Base-by-base conservation (phyloP, 2,329 filamentous ascomycete species). In the Macrophomina tecta region DNA sequence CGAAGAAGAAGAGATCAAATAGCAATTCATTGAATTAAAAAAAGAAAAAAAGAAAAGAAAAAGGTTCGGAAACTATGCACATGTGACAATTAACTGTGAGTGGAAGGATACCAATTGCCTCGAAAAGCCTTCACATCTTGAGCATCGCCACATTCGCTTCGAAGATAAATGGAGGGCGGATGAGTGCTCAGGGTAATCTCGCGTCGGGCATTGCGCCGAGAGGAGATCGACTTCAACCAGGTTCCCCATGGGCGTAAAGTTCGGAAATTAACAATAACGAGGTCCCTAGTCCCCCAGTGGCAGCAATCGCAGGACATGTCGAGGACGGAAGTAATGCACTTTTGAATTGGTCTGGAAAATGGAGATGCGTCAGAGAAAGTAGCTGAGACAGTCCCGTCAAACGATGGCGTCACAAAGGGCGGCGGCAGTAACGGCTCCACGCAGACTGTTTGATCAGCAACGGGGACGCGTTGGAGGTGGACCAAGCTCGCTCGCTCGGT, bases 401-500 rank as follows among this genome's bases (percentile, higher is more conserved):
- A 9, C 32, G 34, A 62, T 62, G 45, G 30, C 58, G 58, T 62
- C 58, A 62, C 58, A 38, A 28, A 8, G 32, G 16, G 16, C 16
- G 5, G 23, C 23, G 28, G 38, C 56, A 30, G 56, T 18, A 16
- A 11, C 56, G 55, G 55, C 55, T 45, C 55, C 55, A 58, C 38
- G 56, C 28, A 46, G 12, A 28, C 28, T 34, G 58, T 62, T 34
- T 62, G 58, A 62, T 62, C 58, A 61, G 42, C 56, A 34, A 45
- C 40, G 55, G 55, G 55, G 55, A 58, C 55, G 38, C 38, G 55
- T 45, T 18, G 18, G 23, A 36, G 16, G 55, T 58, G 55, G 55
- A 45, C 55, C 56, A 61, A 61, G 56, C 56, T 61, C 56, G 40
- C 23, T 46, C 38, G 42, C 36, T 23, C 23, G 23, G 23, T 23